A percentile compares a stretch with the other conserved stretches of the same genome.
These are phyloP conservation scores for Cokeromyces recurvatus DNA, from an alignment of 371 early-diverging fungal species.

Conservation along the genomic window DNA sequence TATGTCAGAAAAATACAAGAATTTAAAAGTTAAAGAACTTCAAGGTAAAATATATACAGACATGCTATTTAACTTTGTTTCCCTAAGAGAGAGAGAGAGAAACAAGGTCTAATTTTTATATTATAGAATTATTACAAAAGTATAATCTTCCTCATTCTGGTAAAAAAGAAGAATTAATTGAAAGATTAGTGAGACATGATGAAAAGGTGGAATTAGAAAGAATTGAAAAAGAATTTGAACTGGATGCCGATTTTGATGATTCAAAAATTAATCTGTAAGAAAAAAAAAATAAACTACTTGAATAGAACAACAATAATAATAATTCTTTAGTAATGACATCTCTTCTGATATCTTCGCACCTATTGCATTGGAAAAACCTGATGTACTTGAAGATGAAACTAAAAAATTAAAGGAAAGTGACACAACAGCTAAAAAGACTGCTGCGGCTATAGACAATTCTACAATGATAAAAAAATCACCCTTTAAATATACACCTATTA, in stretches of 20 bases:
- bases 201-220: constrained; percentile 43
- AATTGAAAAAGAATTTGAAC: constrained; percentile 42
- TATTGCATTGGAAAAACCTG: background rate
- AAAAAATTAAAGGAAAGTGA: background rate
- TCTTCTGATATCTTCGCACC: too few species aligned
- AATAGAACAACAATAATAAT: background rate
- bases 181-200: constrained; percentile 54
- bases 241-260: constrained; percentile 36
- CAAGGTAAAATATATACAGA: constrained; percentile 33
- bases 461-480: too few species aligned
- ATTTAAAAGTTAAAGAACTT: constrained; percentile 59
- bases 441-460: too few species aligned
- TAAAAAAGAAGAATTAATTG: constrained; percentile 66
- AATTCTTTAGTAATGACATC: constrained; percentile 1
- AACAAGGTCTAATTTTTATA: background rate
- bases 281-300: background rate
- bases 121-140: constrained; percentile 51
- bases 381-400: background rate
- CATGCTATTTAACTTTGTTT: background rate
- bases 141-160: constrained; percentile 53
- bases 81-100: too few species aligned
- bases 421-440: background rate
- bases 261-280: constrained; percentile 15
- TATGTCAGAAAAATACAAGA: constrained; percentile 46
- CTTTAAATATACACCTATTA: constrained; percentile 43